Conservation (phyloP, 1,284 basidiomycete genomes). For the Ceratobasidium sp. region DNA sequence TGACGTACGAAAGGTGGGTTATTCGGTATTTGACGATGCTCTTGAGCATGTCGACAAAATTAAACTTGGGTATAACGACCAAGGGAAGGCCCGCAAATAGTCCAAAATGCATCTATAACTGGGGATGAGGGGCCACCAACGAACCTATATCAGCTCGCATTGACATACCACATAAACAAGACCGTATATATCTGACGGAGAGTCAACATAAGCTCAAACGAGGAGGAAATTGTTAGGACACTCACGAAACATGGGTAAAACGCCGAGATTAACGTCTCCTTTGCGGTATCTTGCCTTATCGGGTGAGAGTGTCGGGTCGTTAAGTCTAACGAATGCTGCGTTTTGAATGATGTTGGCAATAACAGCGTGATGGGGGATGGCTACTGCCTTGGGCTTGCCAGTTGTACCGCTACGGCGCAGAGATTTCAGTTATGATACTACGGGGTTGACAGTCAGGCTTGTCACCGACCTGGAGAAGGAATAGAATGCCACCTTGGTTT, state of each 20-base stretch:
- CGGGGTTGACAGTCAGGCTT: too few relatives aligned
- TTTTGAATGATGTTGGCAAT: constrained; percentile 75
- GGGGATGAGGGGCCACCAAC: constrained; percentile 24
- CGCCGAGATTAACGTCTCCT: constrained; percentile 64
- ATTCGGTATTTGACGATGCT: constrained; percentile 75
- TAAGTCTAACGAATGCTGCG: constrained; percentile 62
- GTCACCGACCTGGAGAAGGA: constrained; percentile 64
- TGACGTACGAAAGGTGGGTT: constrained; percentile 71
- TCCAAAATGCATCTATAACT: constrained; percentile 40
- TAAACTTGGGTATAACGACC: constrained; percentile 80
- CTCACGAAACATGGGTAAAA: constrained; percentile 57
- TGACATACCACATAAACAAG: constrained; percentile 56
- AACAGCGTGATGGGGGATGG: constrained; percentile 72
- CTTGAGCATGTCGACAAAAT: constrained; percentile 70
- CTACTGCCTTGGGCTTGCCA: constrained; percentile 82
- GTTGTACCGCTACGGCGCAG: constrained; percentile 72
- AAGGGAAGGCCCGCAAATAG: constrained; percentile 57
- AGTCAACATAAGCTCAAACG: constrained; percentile 52
- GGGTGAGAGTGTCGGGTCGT: constrained; percentile 54
- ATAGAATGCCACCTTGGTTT: constrained; percentile 75
- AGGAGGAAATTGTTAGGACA: constrained; percentile 51
- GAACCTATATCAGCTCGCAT: background rate
- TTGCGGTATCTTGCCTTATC: constrained; percentile 58
- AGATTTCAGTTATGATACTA: background rate
- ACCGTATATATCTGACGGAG: constrained; percentile 72